Base-by-base conservation (phyloP, 1,284 basidiomycete genomes). In the Wolfiporia cocos region DNA sequence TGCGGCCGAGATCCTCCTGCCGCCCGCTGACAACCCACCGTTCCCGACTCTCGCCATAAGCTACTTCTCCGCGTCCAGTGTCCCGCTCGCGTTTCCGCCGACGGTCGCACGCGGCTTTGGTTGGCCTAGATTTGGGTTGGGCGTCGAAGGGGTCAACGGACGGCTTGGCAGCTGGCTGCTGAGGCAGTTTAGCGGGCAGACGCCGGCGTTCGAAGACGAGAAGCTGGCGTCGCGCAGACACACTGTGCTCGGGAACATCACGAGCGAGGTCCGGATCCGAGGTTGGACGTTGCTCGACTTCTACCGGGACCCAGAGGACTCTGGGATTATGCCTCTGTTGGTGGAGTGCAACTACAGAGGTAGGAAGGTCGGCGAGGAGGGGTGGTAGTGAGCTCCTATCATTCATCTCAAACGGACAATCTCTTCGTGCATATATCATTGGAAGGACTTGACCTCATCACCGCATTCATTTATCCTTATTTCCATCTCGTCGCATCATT, bases 121-220 rank as follows among this genome's bases (percentile, higher is more conserved):
- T 19, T 90, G 78, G 76, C 86, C 88, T 0, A 65, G 68, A 18
- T 69, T 72, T 62, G 79, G 81, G 5, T 55, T 92, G 7, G 91
- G 91, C 3, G 66, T 92, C 18, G 80, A 88, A 55, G 91, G 92
- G 3, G 80, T 92, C 34, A 94, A 95, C 56, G 69, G 69, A n/a
- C 70, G 82, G 18, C 62, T 91, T 1, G 78, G 73, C 1, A 65
- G 64, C 43, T 92, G 86, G 83, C 53, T 92, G n/a, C 56, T 91
- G 34, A 68, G 73, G 37, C 55, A 64, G 43, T 57, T 84, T 19
- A 59, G 64, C 34, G 37, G 53, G 24, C 44, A 49, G 28, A 35
- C 18, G 21, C 29, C 34, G 24, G 40, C 47, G 17, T 43, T 45
- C 19, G 40, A 31, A 20, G 46, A 26, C 10, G 43, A 50, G 14